Base-by-base conservation (phyloP, 768 basidiomycete species). In the Austroboletus eburneus region DNA sequence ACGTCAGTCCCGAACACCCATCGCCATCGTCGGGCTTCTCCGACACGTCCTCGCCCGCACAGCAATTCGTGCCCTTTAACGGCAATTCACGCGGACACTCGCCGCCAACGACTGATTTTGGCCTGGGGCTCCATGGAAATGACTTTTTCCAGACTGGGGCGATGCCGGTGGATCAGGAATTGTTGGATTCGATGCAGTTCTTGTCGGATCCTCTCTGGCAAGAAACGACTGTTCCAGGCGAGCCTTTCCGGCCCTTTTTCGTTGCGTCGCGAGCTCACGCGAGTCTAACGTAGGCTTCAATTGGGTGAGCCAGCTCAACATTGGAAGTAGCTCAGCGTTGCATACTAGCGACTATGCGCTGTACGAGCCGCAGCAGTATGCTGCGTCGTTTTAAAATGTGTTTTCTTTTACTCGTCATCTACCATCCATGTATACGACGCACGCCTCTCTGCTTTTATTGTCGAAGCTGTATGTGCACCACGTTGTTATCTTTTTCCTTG, bases 171-270 rank as follows among this genome's bases (percentile, higher is more conserved):
- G 80, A 85, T 54, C 67, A 71, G 16, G 78, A 79, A 33, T 74
- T 85, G 22, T 55, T 85, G 61, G 76, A 82, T 43, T 79, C 79
- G 21, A 75, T 83, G 57, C 79, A 82, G 54, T 73, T 78, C 24
- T 59, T 85, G 56, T 68, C 73, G 14, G 76, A 82, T 57, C 74
- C 77, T 36, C 64, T 67, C 3, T 83, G 80, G 81, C 75, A 73
- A 30, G 78, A 79, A 57, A 72, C 76, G 23, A 65, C 73, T 2
- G 52, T 81, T 32, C 76, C 81, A 57, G 76, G 81, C 83, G 51
- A 54, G 77, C 61, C 9, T 16, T 32, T 17, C 33, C 14, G 10
- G 5, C 21, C 7, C 17, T 17, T 17, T 10, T 32, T 32, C 13
- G 30, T 32, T 32, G 30, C 25, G 25, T 27, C 25, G 10, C 32